phyloP scores from a whole-genome alignment of 2,329 filamentous ascomycete genomes.

The Aspergillus eucalypticola region DNA sequence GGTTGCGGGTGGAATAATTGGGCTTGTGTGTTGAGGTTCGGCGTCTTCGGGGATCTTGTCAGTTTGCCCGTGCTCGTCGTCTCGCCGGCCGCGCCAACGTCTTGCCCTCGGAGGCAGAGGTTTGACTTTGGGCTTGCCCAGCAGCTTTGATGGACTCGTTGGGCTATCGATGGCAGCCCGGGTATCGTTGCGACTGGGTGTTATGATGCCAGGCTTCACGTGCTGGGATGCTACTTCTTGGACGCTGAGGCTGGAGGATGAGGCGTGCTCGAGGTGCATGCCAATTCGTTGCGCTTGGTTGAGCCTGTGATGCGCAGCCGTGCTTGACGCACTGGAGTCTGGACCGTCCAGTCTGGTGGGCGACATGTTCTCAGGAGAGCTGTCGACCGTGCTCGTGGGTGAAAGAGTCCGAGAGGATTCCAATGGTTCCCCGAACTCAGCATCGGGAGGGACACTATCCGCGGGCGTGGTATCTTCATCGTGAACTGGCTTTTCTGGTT shows the following conservation, averaged over 20 bases:
- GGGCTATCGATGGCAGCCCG: constrained; percentile 21
- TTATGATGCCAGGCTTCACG: constrained; percentile 80
- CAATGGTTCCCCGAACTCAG: constrained; percentile 25
- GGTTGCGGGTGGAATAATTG: not conserved
- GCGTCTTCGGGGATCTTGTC: constrained; percentile 32
- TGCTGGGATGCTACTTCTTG: constrained; percentile 75
- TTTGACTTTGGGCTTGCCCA: constrained; percentile 34
- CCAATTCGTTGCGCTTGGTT: constrained; percentile 52
- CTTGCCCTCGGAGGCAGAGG: constrained; percentile 46
- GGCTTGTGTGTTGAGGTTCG: constrained; percentile 14
- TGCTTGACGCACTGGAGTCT: constrained; percentile 28
- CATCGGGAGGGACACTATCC: constrained; percentile 12
- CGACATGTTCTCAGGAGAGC: constrained; percentile 51
- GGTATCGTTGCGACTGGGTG: constrained; percentile 64
- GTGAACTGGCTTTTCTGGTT: constrained; percentile 23
- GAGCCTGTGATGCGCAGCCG: constrained; percentile 25
- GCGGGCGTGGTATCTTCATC: constrained; percentile 16
- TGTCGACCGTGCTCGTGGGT: constrained; percentile 29
- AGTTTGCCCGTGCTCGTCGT: constrained; percentile 35
- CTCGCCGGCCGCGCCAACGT: constrained; percentile 43
- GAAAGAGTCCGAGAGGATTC: constrained; percentile 43
- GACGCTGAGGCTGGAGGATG: constrained; percentile 73
- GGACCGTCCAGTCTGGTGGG: constrained; percentile 34
- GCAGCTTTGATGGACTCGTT: constrained; percentile 9
- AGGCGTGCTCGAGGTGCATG: constrained; percentile 69